Conservation (phyloP, 768 basidiomycete species). For the Tephrocybe sp. region DNA sequence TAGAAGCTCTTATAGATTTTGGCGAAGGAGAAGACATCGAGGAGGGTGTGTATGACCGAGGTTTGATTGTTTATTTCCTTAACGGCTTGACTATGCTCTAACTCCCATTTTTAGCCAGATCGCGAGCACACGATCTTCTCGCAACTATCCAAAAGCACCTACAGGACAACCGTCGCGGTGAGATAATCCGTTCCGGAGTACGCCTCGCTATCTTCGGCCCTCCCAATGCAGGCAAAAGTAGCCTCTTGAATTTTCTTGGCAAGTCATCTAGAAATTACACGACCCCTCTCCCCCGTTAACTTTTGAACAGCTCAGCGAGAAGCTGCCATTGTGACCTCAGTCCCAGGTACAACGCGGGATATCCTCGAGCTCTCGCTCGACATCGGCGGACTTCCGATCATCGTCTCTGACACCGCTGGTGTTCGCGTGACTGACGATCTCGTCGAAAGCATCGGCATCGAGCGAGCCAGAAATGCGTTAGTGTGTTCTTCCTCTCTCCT, state of each 20-base stretch:
- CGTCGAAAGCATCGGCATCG: conserved; percentile 81
- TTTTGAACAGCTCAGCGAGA: conserved; percentile 67
- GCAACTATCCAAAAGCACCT: conserved; percentile 55
- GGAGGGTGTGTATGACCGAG: conserved; percentile 73
- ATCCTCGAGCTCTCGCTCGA: conserved; percentile 84
- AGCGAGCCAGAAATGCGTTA: conserved; percentile 69
- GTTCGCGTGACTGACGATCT: conserved; percentile 65
- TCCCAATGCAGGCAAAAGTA: conserved; percentile 94
- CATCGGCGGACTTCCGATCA: conserved; percentile 82
- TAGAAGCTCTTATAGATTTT: conserved; percentile 92
- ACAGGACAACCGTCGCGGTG: conserved; percentile 73
- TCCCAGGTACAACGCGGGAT: conserved; percentile 90
- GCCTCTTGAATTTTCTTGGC: conserved; percentile 84
- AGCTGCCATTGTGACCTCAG: conserved; percentile 85
- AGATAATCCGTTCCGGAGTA: conserved; percentile 81
- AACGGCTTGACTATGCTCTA: background rate
- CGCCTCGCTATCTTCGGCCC: conserved; percentile 88
- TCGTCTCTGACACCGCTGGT: conserved; percentile 86
- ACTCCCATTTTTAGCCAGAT: conserved; percentile 43
- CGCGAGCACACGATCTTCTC: conserved; percentile 49
- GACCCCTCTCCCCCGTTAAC: background rate
- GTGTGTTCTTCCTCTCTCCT: conserved; percentile 23
- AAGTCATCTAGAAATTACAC: conserved; percentile 17
- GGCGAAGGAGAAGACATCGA: conserved; percentile 91
- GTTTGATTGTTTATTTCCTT: conserved; percentile 33